Conservation (phyloP, 2,329 filamentous ascomycete species). For the Whalleya microplaca region DNA sequence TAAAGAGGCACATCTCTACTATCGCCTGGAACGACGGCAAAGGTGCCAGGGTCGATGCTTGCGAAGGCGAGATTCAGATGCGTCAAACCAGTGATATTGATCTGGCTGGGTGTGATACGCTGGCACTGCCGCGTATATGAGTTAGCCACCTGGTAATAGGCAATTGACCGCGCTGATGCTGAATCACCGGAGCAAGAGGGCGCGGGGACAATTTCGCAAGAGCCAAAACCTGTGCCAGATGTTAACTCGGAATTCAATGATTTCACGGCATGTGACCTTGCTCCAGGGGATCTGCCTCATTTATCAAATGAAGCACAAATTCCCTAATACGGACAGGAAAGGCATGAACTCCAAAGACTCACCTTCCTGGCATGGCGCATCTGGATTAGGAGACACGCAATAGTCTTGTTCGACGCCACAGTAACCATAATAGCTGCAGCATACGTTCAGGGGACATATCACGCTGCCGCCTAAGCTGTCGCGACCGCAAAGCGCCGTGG, state of each 20-base stretch:
- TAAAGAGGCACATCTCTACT: constrained; percentile 27
- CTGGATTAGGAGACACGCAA: constrained; percentile 1
- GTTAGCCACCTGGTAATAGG: constrained; percentile 21
- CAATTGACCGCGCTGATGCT: constrained; percentile 9
- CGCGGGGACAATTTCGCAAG: background rate
- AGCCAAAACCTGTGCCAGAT: too few species aligned
- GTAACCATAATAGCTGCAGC: constrained; percentile 6
- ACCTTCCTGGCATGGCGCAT: constrained; percentile 6
- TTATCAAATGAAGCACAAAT: too few species aligned
- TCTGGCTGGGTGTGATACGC: constrained; percentile 6
- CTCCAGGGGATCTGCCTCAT: too few species aligned
- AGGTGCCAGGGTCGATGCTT: constrained; percentile 38
- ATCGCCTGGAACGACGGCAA: constrained; percentile 20
- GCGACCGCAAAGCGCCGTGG: constrained; percentile 7
- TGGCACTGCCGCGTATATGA: constrained; percentile 10
- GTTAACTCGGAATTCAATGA: too few species aligned
- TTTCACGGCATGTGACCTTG: too few species aligned
- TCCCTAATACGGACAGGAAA: too few species aligned
- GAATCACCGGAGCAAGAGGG: constrained; percentile 11
- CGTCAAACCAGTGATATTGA: constrained; percentile 16
- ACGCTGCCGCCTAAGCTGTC: constrained; percentile 5
- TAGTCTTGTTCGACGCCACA: constrained; percentile 5
- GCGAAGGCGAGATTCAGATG: constrained; percentile 36
- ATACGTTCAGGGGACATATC: constrained; percentile 5
- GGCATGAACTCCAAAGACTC: too few species aligned